Evolutionary conservation across 495 filamentous ascomycete genomes (phyloP), one percentile per base, ranked within the genome.

Genomic region (Oidiodendron maius): DNA sequence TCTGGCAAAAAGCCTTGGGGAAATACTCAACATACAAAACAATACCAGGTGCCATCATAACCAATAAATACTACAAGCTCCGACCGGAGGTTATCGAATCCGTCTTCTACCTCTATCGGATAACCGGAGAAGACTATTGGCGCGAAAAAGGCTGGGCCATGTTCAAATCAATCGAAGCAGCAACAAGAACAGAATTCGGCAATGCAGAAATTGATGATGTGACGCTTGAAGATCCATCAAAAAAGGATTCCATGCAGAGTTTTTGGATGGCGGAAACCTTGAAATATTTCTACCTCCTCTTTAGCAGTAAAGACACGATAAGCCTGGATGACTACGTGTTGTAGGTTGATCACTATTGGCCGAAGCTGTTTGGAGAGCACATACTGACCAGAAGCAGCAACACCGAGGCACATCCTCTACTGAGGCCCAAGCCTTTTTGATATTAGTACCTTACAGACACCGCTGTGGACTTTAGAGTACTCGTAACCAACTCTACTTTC

Each of bases 271-370:
- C 86, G 5, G 88, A 93, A 64, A 91, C 88, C 16, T 68, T 93
- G 48, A 97, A 96, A 60, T 96, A 97, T 61, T 91, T 95, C 51
- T 96, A 91, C 56, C 63, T 96, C 48, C 73, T 95, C 48, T 97
- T 91, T 64, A 82, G 76, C 9, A 78, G 81, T 44, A 80, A 83
- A 4, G 71, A 78, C 48, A 57, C 79, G 40, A 64, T 89, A 21
- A 82, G 73, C 62, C 64, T 93, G 61, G 66, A 69, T 46, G 58
- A 69, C 17, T 64, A 49, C 41, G 59, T 64, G 16, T 51, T 71
- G 35, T 37, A 15, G n/a, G 35, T 37, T 32, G 28, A 32, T 32
- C 28, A 32, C 28, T 32, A 32, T 32, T 32, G 28, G 28, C 28
- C 28, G 28, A 32, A 32, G 28, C 28, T 32, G 28, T 32, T 32